Conservation (phyloP, 495 filamentous ascomycete species). For the Xylaria palmicola region DNA sequence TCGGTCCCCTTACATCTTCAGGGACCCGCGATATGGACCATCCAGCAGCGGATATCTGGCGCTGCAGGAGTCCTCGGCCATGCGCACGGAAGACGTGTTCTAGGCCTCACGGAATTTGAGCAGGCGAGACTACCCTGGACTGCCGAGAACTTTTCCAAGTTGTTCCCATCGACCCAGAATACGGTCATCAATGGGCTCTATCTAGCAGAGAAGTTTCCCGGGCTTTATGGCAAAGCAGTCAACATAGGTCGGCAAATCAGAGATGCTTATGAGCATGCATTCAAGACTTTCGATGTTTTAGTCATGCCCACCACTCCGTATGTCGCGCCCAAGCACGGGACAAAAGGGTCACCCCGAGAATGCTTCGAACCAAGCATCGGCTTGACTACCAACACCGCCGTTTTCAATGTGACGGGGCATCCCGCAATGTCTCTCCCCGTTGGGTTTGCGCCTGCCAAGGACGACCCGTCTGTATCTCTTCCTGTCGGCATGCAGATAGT, state of each 20-base stretch:
- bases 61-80: slow-evolving; percentile 42
- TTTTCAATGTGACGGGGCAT: slow-evolving; percentile 57
- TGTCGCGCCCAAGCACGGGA: slow-evolving; percentile 38
- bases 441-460: slow-evolving; percentile 42
- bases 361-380: slow-evolving; percentile 44
- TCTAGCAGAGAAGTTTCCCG: slow-evolving; percentile 37
- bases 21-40: slow-evolving; percentile 51
- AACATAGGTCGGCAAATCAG: slow-evolving; percentile 43
- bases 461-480: slow-evolving; percentile 36
- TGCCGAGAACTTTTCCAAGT: slow-evolving; percentile 12
- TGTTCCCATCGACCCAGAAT: slow-evolving; percentile 44
- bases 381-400: slow-evolving; percentile 51
- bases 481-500: slow-evolving; percentile 57
- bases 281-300: slow-evolving; percentile 42
- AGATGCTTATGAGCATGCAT: slow-evolving; percentile 40
- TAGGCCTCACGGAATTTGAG: slow-evolving; percentile 44
- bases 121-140: slow-evolving; percentile 20
- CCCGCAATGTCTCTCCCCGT: slow-evolving; percentile 54
- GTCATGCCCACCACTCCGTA: slow-evolving; percentile 46
- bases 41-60: slow-evolving; percentile 43
- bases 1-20: slow-evolving; percentile 52
- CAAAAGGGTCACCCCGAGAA: slow-evolving; percentile 32
- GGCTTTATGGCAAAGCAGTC: slow-evolving; percentile 41
- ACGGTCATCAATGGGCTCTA: slow-evolving; percentile 45
- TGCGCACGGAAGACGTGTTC: slow-evolving; percentile 38